Evolutionary conservation across 1,284 basidiomycete species (phyloP), one percentile per base, ranked within the genome.

Genomic region (Apiotrichum sp.): DNA sequence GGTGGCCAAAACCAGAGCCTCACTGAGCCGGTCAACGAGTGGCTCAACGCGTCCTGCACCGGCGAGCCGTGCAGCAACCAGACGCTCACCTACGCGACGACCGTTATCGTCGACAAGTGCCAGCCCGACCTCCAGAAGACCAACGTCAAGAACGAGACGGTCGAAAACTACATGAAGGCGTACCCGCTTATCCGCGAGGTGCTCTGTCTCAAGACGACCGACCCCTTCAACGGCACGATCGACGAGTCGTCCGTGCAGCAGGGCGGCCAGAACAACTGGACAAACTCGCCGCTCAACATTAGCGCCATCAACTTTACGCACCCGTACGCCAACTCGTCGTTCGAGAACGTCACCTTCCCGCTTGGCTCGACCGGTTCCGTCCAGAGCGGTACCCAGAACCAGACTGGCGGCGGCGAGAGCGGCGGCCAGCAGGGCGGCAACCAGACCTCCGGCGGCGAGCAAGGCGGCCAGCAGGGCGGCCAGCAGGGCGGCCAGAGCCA

Each of bases 121-220:
- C 55, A 63, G 8, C 54, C 53, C 41, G 72, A 76, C 56, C 47
- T 77, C 36, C 13, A 48, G 7, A 54, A 57, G 2, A 65, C 56
- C 31, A 65, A 65, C 34, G 39, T 73, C 33, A 56, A 57, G 53
- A 63, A 68, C 60, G 29, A 57, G 43, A 65, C 63, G 16, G 52
- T 77, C 39, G 42, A 48, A 13, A 54, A 48, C n/a, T 58, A 67
- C 41, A 50, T 70, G 46, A 50, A 52, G 51, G 50, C 62, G 11
- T 73, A 74, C 59, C 72, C 69, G 4, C 60, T 73, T 29, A 69
- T 70, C 11, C 64, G 74, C 22, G 72, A 77, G 59, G 62, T 73
- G 11, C 52, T 62, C 16, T 77, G 74, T 46, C 61, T 75, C 58
- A 69, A 73, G 56, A 73, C 70, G 22, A 41, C 16, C 44, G 4